A percentile compares a stretch with the other conserved stretches of the same genome.
Evolutionary conservation across 108 stramenopile genomes (phyloP).

Genomic region (Aurantiochytrium sp.): DNA sequence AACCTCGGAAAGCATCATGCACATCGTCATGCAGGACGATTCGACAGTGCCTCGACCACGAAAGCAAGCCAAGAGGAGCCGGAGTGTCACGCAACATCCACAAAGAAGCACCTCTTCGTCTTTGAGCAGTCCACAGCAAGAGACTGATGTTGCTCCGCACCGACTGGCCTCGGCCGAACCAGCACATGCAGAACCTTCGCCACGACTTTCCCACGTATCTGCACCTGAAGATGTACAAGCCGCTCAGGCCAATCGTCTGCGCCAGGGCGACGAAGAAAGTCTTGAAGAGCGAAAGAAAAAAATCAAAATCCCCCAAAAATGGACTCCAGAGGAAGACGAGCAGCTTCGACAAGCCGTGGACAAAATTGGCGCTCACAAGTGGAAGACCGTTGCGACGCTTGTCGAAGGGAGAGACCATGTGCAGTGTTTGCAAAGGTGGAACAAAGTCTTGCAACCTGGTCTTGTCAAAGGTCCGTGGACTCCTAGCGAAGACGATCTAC

Average conservation of each 20-base stretch:
- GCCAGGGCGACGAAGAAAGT: no score
- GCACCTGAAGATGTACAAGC: no score
- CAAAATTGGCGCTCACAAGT: neutral
- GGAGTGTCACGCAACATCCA: no score
- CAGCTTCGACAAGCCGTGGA: neutral
- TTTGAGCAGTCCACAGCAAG: neutral
- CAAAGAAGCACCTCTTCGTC: neutral
- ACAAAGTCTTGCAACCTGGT: conserved; percentile 54
- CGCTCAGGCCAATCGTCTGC: neutral
- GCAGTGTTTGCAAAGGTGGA: conserved; percentile 59
- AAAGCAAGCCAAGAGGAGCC: no score
- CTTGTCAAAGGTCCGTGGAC: conserved; percentile 38
- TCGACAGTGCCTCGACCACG: neutral
- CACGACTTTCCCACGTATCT: neutral
- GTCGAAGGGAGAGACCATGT: conserved; percentile 14
- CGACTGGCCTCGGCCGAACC: neutral
- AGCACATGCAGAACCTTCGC: neutral
- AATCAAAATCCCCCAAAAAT: neutral
- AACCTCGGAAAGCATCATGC: neutral
- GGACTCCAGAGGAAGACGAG: neutral
- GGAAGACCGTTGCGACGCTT: neutral
- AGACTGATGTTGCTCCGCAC: neutral
- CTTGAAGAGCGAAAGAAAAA: neutral
- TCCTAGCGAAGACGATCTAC: neutral
- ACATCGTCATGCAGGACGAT: neutral